A percentile compares a stretch with the other conserved stretches of the same genome.
Evolutionary conservation across 805 yeast species (phyloP).

Genomic region (Saturnispora besseyi): DNA sequence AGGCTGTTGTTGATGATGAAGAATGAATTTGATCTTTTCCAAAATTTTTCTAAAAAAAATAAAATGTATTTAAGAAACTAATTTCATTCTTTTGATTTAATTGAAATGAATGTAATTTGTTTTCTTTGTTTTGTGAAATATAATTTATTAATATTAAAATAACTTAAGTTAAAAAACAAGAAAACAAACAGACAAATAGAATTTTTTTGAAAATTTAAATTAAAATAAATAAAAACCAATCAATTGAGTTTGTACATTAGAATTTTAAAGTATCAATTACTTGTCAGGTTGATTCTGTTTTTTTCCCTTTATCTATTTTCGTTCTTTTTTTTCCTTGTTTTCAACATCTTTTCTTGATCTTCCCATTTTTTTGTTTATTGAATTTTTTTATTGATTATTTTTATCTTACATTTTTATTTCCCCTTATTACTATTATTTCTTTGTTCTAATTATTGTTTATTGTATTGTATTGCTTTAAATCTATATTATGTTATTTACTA

Average conservation of each 20-base stretch:
- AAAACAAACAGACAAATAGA: too few relatives aligned
- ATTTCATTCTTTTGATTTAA: too few relatives aligned
- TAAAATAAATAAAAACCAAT: too few relatives aligned
- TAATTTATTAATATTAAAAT: too few relatives aligned
- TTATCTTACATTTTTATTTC: not conserved
- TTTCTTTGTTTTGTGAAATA: not conserved
- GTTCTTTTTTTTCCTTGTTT: not conserved
- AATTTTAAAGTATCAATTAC: not conserved
- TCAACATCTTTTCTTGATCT: not conserved
- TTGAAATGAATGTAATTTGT: not conserved
- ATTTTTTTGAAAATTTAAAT: not conserved
- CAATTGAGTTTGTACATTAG: too few relatives aligned
- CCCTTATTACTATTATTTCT: not conserved
- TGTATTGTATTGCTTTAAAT: not conserved
- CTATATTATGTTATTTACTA: not conserved
- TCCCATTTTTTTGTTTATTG: not conserved
- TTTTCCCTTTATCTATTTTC: too few relatives aligned
- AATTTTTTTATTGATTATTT: not conserved
- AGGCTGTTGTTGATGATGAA: constrained; percentile 3
- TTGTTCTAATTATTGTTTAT: not conserved
- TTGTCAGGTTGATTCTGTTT: not conserved
- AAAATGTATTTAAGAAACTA: too few relatives aligned
- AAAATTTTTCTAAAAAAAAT: not conserved
- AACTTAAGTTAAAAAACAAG: not conserved
- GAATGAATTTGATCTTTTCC: not conserved